Percentiles rank a stretch among this genome's conserved stretches.
Conservation (phyloP, 169 alveolate species). For the Plasmodium reichenowi region DNA sequence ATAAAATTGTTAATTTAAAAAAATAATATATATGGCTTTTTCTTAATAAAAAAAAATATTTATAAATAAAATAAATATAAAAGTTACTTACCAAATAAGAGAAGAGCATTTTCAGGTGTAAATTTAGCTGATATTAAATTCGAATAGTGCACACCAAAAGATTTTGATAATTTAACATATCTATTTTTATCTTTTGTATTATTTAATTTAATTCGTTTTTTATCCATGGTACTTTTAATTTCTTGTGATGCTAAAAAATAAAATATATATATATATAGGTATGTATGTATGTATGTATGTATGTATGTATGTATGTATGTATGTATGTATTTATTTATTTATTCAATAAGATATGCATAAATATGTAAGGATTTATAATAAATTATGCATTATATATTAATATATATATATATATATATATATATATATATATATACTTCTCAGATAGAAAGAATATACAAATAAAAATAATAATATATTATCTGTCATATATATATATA, state of each 20-base stretch:
- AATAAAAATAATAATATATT: no score
- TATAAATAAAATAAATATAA: constrained; percentile 10
- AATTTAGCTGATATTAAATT: constrained; percentile 72
- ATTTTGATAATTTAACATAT: constrained; percentile 59
- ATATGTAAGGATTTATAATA: not conserved
- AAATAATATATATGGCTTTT: not conserved
- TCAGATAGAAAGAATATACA: no score
- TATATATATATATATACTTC: no score
- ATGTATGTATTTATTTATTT: not conserved
- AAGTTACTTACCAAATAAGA: constrained; percentile 42
- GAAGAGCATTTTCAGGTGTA: constrained; percentile 74
- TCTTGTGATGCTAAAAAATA: constrained; percentile 43
- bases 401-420: no score
- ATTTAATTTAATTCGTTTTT: constrained; percentile 44
- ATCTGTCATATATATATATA: not conserved
- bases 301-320: not conserved
- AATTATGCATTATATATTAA: no score
- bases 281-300: not conserved
- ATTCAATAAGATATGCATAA: not conserved
- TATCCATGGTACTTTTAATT: constrained; percentile 20
- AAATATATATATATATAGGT: not conserved
- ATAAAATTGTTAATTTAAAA: not conserved
- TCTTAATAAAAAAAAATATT: not conserved
- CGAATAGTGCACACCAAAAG: constrained; percentile 68
- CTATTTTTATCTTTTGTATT: constrained; percentile 12